Percentiles rank a stretch among this genome's conserved stretches.
phyloP scores from a whole-genome alignment of 352 stramenopile genomes.

The Phytophthora pluvialis region DNA sequence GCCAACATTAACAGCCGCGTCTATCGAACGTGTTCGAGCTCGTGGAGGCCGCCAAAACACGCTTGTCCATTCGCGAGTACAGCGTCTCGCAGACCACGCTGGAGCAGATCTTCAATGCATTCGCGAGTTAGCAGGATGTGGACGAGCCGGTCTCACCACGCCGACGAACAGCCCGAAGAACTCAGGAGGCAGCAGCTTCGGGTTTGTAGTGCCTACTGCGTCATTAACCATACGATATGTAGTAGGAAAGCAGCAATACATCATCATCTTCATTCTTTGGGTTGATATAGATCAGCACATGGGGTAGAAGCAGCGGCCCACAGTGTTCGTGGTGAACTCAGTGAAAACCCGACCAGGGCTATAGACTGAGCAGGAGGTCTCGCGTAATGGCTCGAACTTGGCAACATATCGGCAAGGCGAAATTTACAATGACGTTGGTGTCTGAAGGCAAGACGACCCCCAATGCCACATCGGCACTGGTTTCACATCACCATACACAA shows the following conservation, averaged over 20 bases:
- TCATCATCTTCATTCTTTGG: no score
- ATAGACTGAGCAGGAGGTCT: conserved; percentile 70
- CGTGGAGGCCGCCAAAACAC: conserved; percentile 55
- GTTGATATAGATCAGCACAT: conserved; percentile 46
- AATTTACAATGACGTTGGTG: conserved; percentile 64
- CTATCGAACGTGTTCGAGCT: conserved; percentile 76
- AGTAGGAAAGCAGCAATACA: not conserved
- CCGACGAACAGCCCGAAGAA: conserved; percentile 18
- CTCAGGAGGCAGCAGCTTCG: not conserved
- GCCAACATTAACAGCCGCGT: conserved; percentile 18
- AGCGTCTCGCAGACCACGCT: conserved; percentile 89
- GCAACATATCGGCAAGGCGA: conserved; percentile 51
- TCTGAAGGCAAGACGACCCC: conserved; percentile 42
- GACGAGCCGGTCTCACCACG: conserved; percentile 31
- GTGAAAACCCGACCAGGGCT: conserved; percentile 58
- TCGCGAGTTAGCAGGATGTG: conserved; percentile 79
- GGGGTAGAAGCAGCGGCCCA: conserved; percentile 75
- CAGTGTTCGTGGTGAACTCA: conserved; percentile 76
- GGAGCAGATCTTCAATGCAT: conserved; percentile 69
- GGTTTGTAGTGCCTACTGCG: conserved; percentile 15
- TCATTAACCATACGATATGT: not conserved
- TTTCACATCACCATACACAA: not conserved
- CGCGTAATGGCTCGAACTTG: conserved; percentile 62
- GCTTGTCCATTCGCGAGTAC: conserved; percentile 84
- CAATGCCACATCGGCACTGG: conserved; percentile 53